phyloP scores from a whole-genome alignment of 352 stramenopile species.

The Globisporangium middletonii region DNA sequence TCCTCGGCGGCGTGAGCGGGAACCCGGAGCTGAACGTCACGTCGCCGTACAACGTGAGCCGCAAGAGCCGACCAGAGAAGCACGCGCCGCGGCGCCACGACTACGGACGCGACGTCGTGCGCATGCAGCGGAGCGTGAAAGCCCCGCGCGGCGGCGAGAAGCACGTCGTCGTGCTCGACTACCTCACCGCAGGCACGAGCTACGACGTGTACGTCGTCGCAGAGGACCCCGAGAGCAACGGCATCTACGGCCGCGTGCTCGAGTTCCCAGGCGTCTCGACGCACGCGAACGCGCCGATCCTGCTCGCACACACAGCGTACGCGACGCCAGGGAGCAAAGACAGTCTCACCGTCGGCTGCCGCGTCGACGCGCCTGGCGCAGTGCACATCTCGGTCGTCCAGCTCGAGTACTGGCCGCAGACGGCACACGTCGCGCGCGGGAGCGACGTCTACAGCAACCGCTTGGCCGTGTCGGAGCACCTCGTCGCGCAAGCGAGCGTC shows the following conservation, averaged over 20 bases:
- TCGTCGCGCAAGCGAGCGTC: conserved; percentile 37
- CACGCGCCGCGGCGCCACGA: conserved; percentile 39
- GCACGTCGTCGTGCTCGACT: conserved; percentile 57
- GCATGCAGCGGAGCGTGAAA: conserved; percentile 30
- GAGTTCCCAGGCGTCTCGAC: conserved; percentile 45
- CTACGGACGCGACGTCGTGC: conserved; percentile 59
- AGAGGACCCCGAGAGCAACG: conserved; percentile 41
- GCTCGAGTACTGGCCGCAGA: conserved; percentile 26
- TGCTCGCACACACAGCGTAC: conserved; percentile 57
- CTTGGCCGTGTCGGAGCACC: conserved; percentile 45
- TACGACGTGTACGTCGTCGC: conserved; percentile 65
- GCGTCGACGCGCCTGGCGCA: conserved; percentile 42
- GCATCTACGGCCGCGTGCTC: conserved; percentile 50
- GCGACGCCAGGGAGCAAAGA: conserved; percentile 45
- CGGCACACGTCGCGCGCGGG: conserved; percentile 27
- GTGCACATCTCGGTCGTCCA: conserved; percentile 60
- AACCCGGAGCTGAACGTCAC: conserved; percentile 67
- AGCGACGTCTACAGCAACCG: conserved; percentile 63
- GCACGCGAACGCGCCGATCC: conserved; percentile 51
- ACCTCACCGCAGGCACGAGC: conserved; percentile 43
- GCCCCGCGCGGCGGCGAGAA: conserved; percentile 17
- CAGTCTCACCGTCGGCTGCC: conserved; percentile 56
- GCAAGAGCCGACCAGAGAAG: conserved; percentile 29
- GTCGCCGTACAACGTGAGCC: conserved; percentile 73
- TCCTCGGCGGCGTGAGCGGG: conserved; percentile 44